Evolutionary conservation across 352 stramenopile genomes (phyloP), one percentile per base, ranked within the genome.

Genomic region (Globisporangium carolinianum): DNA sequence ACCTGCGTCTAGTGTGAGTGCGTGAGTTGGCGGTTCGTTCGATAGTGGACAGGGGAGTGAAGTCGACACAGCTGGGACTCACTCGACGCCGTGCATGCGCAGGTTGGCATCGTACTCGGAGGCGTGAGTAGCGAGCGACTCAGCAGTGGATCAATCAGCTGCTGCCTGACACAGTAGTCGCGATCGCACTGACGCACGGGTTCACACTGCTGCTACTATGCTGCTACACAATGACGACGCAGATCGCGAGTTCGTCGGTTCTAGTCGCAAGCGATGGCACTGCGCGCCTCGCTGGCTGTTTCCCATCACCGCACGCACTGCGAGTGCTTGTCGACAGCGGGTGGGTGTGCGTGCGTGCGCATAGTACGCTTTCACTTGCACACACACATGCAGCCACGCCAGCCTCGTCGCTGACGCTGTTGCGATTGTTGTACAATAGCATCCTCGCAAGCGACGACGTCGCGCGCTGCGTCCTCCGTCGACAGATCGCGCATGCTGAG

Each of bases 361-460:
- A 32, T 32, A 32, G 24, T 32, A 32, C 24, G 24, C 24, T 32
- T 32, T 32, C 2, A 32, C 24, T 32, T 32, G 24, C 2, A 32
- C 24, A 32, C 24, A 32, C 24, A 32, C 24, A 32, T 32, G 24
- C 24, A 32, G 24, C 24, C 24, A 32, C 24, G 24, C 24, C 24
- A 32, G 3, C 24, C 24, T 32, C 24, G 24, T 32, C 2, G 2
- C 24, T 32, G 24, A 32, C 24, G 24, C 3, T 32, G 24, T 32
- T 32, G 24, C 24, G 24, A 32, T 32, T 32, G 24, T 32, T 57
- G 1, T 41, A 6, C 41, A 46, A 4, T 36, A 75, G 66, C 15
- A 32, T 82, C 18, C 66, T 89, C 24, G 47, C 47, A 6, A 62
- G 78, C 51, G 54, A 71, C 5, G 55, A 67, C 43, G 59, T 73